phyloP scores from a whole-genome alignment of 2,329 filamentous ascomycete species.

The Ophiostoma australiae region DNA sequence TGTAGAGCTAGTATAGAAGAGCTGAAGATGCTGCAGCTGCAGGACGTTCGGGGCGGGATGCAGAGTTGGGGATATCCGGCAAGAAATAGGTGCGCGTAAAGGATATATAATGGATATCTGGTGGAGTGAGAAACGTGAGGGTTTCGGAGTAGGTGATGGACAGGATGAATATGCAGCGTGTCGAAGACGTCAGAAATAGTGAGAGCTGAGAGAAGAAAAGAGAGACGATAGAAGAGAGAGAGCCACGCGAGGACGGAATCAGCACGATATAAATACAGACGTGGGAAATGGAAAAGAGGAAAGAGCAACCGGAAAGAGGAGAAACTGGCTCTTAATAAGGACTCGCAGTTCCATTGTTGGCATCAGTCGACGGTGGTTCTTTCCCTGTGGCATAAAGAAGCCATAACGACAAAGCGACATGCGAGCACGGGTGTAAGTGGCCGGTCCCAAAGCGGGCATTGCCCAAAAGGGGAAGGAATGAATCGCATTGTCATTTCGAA shows the following conservation, averaged over 20 bases:
- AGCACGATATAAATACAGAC: background rate
- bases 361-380: background rate
- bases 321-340: background rate
- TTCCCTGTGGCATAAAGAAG: background rate
- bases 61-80: slow-evolving; percentile 23
- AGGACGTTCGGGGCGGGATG: slow-evolving; percentile 17
- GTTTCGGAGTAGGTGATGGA: background rate
- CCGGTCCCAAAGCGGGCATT: slow-evolving; percentile 17
- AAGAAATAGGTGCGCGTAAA: background rate
- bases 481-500: background rate
- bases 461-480: slow-evolving; percentile 20
- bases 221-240: background rate
- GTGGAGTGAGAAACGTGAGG: slow-evolving; percentile 1
- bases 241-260: background rate
- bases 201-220: background rate
- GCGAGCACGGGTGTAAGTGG: slow-evolving; percentile 18
- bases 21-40: slow-evolving; percentile 15
- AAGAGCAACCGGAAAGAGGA: background rate
- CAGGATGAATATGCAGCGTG: background rate
- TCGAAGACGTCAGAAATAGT: background rate
- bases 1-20: background rate
- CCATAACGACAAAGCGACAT: background rate
- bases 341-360: background rate
- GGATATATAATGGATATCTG: background rate
- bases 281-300: background rate